Conservation (phyloP, 129 eudicot species). For the Ambrosia artemisiifolia region DNA sequence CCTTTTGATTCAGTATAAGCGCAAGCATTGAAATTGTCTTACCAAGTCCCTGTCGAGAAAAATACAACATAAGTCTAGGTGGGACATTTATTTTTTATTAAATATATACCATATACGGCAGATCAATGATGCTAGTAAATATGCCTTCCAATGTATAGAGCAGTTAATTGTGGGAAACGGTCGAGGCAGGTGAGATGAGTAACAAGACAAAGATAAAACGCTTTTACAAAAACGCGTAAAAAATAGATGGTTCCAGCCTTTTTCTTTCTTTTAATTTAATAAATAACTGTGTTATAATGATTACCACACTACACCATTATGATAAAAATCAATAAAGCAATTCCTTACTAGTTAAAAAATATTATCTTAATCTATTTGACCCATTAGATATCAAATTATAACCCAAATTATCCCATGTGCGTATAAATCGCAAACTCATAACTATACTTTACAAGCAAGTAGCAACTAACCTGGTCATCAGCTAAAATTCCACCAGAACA, state of each 20-base stretch:
- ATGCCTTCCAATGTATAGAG: neutral
- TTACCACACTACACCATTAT: neutral
- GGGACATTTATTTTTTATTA: neutral
- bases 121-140: neutral
- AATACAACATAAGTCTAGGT: slow-evolving; percentile 18
- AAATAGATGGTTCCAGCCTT: neutral
- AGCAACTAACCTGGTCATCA: slow-evolving; percentile 75
- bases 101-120: neutral
- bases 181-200: neutral
- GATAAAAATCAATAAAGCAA: neutral
- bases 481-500: slow-evolving; percentile 95
- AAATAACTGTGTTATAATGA: neutral
- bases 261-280: neutral
- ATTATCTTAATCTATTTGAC: neutral
- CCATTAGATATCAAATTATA: neutral
- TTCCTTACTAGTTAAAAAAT: neutral
- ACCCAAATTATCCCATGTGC: neutral
- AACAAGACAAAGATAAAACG: neutral
- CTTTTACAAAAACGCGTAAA: neutral
- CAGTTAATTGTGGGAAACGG: neutral
- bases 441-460: neutral
- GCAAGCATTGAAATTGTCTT: slow-evolving; percentile 93
- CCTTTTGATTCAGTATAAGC: slow-evolving; percentile 60
- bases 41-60: slow-evolving; percentile 78
- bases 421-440: neutral